These are phyloP conservation scores for Aureobasidium sp. DNA, from an alignment of 2,329 filamentous ascomycete species.

Conservation along the genomic window DNA sequence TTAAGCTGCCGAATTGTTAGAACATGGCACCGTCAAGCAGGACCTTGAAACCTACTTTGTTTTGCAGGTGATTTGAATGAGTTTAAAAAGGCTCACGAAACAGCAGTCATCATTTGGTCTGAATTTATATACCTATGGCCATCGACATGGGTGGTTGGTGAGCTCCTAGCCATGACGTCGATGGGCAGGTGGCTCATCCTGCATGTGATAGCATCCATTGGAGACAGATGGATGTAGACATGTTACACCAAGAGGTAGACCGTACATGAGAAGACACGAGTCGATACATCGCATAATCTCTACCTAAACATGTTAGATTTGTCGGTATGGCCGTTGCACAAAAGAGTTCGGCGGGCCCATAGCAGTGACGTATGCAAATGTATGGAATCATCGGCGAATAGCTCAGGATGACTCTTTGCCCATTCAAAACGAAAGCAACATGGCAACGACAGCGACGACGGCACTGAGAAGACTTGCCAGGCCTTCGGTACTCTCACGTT, in stretches of 20 bases:
- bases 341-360: neutral
- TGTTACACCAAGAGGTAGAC: neutral
- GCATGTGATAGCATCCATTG: neutral
- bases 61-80: neutral
- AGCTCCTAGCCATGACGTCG: conserved; percentile 6
- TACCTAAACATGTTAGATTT: neutral
- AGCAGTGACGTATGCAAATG: conserved; percentile 1
- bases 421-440: neutral
- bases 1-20: neutral
- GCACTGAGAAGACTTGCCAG: neutral
- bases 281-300: too few species aligned
- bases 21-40: neutral
- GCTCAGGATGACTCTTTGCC: neutral
- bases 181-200: neutral
- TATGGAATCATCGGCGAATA: neutral
- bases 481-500: neutral
- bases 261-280: neutral
- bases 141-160: conserved; percentile 2
- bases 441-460: neutral
- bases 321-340: neutral
- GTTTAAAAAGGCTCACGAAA: neutral
- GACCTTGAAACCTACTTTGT: neutral
- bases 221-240: neutral
- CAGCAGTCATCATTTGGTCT: neutral
- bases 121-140: neutral